phyloP scores from a whole-genome alignment of 176 grass and related monocot species.

The Triticum timopheevii region DNA sequence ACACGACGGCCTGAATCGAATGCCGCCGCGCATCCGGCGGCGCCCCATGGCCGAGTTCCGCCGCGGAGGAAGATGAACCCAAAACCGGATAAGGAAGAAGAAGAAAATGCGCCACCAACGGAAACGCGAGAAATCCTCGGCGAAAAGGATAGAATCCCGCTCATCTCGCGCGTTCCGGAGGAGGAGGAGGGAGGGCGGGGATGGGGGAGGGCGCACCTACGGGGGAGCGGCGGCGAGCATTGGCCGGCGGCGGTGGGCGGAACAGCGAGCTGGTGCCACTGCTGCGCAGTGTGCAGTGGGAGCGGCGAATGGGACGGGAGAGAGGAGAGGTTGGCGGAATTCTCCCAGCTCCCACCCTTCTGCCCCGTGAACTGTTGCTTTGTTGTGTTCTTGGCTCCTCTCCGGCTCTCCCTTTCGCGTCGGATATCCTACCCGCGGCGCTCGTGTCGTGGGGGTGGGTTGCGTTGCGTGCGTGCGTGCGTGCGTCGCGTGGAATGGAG shows the following conservation, averaged over 20 bases:
- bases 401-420: neutral
- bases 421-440: slow-evolving; percentile 9
- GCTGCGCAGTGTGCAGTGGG: slow-evolving; percentile 8
- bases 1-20: neutral
- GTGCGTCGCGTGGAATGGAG: neutral
- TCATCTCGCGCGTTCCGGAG: neutral
- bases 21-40: neutral
- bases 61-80: neutral
- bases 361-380: slow-evolving; percentile 34
- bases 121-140: neutral
- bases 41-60: neutral
- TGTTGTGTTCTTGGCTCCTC: slow-evolving; percentile 18
- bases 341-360: neutral
- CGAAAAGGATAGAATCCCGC: neutral
- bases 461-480: slow-evolving; percentile 18
- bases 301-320: slow-evolving; percentile 6
- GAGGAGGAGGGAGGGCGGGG: neutral
- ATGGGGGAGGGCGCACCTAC: slow-evolving; percentile 31
- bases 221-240: neutral
- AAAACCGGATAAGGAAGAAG: neutral
- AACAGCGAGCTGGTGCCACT: neutral
- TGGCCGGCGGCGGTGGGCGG: slow-evolving; percentile 8
- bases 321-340: slow-evolving; percentile 6
- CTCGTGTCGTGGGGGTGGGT: slow-evolving; percentile 2
- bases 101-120: neutral